Base-by-base conservation (phyloP, 352 stramenopile genomes). In the Phytophthora parvispora region DNA sequence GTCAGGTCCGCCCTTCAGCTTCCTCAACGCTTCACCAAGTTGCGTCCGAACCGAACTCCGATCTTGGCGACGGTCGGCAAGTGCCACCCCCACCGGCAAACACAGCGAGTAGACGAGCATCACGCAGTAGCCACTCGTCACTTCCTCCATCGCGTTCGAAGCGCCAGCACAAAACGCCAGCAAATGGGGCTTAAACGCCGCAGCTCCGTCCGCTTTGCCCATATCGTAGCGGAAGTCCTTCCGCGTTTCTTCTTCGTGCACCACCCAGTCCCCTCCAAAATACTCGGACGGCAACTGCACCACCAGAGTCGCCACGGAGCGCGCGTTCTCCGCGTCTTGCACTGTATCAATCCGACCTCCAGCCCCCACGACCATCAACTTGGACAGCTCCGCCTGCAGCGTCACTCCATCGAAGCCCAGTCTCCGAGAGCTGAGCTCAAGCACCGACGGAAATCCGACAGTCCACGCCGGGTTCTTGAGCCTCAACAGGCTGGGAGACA, bases 231-330 rank as follows among this genome's bases (percentile, higher is more conserved):
- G 48, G 10, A 48, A 45, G 8, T 55, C 43, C 2, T 20, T 53
- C 16, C 13, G 28, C 4, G 20, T 32, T 15, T 31, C 36, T 9
- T 53, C 48, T 29, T 51, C 45, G 25, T 52, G 50, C 47, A 59
- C 48, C 36, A 66, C 24, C 31, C 56, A 31, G 16, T 59, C 48
- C 5, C 59, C 58, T n/a, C 59, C 59, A n/a, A 24, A 27, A 15
- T 45, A 43, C 34, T 59, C 36, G 7, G 59, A 66, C 6, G 47
- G 59, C 9, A 59, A 32, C 15, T 59, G 59, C 32, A 66, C 59
- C 59, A 66, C 32, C 18, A 66, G 9, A 13, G 20, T 66, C 6
- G 32, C 59, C 47, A 66, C 48, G 3, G 28, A 49, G 16, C 36
- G 22, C 8, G 29, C 47, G 9, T 27, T 16, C 15, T 32, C 32